Conservation (phyloP, 106 monocot genomes). For the Phalaenopsis aphrodite region DNA sequence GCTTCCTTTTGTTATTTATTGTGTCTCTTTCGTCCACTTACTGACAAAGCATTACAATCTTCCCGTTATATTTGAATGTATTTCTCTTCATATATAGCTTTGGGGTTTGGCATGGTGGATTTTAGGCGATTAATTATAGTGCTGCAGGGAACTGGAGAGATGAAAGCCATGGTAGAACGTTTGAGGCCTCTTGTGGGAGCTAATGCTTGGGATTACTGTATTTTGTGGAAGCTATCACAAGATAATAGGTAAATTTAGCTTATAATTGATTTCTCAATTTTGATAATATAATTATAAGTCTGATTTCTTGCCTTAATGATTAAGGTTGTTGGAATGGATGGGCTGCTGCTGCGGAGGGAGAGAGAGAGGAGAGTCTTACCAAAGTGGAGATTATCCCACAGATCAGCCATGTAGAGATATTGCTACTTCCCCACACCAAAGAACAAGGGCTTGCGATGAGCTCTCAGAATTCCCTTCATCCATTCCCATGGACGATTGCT, state of each 20-base stretch:
- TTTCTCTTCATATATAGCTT: not conserved
- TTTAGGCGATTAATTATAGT: not conserved
- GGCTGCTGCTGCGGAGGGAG: slow-evolving; percentile 53
- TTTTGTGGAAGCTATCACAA: slow-evolving; percentile 57
- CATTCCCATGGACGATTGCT: slow-evolving; percentile 41
- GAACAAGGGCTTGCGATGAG: slow-evolving; percentile 40
- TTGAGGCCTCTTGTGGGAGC: slow-evolving; percentile 64
- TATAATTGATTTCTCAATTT: too few relatives aligned
- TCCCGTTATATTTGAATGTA: not conserved
- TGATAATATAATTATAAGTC: too few relatives aligned
- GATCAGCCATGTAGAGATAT: slow-evolving; percentile 33
- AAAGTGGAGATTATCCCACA: not conserved
- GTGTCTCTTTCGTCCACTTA: not conserved
- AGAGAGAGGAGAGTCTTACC: slow-evolving; percentile 13
- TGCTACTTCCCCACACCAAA: slow-evolving; percentile 19
- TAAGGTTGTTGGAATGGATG: slow-evolving; percentile 36
- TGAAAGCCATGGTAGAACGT: slow-evolving; percentile 29
- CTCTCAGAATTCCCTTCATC: slow-evolving; percentile 37
- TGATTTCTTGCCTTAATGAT: not conserved
- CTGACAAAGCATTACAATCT: not conserved
- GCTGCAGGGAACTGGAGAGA: not conserved
- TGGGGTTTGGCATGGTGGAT: not conserved
- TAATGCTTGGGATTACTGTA: slow-evolving; percentile 75
- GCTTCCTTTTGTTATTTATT: slow-evolving; percentile 43
- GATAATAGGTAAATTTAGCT: slow-evolving; percentile 43